Base-by-base conservation (phyloP, 371 early-diverging fungal species). In the Apophysomyces elegans region DNA sequence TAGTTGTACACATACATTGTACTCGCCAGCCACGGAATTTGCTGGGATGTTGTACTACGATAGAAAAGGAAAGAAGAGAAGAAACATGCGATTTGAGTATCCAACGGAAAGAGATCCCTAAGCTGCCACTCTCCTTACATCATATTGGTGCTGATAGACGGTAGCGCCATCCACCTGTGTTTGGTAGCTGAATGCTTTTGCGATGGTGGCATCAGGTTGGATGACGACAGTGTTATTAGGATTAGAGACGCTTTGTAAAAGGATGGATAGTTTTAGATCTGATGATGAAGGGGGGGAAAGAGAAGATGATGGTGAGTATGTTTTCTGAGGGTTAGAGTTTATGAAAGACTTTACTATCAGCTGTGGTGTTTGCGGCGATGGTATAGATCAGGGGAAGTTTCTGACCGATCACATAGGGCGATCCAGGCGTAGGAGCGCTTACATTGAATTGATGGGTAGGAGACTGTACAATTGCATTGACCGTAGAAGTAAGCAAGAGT, bases 381-480 rank as follows among this genome's bases (percentile, higher is more conserved):
- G 67, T 59, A 67, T 75, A 80, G 11, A 77, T 69, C 43, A 77
- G 73, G 50, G 80, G 80, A 32, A 80, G 64, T n/a, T 70, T 69
- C 65, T 73, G 77, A 37, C 77, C 73, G 11, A 75, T 70, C 43
- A 77, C 75, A 65, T 75, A 80, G 12, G 74, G 73, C 37, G 74
- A 62, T 38, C 70, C 69, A 14, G 67, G 64, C n/a, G 59, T 57
- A 57, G 78, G 78, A 5, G 66, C 68, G 12, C 71, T 68, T 21
- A 77, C 75, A 60, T 72, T 74, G 47, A 60, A 77, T 26, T 65
- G 68, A 50, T 68, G 64, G 32, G 21, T 61, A 6, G 68, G 61
- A 35, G 76, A 69, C 50, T 69, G 71, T 7, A 74, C 58, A 58
- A 72, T 67, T 37, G 68, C 72, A 21, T 58, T 50, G 39, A 63